Evolutionary conservation across 179 eudicot genomes (phyloP).

Genomic region (Dionaea muscipula): DNA sequence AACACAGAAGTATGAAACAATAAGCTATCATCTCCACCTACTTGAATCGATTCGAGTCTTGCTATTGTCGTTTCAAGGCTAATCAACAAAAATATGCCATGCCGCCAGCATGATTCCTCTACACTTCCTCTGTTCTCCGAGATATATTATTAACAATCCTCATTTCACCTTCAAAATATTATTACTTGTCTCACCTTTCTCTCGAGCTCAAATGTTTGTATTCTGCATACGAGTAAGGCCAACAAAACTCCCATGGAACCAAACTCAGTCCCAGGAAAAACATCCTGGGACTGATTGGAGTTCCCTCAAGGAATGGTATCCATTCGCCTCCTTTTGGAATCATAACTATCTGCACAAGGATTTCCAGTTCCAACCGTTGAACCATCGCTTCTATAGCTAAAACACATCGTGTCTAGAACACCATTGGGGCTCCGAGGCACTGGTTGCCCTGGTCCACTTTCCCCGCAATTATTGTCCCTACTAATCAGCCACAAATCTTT

Average conservation of each 20-base stretch:
- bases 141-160: not conserved
- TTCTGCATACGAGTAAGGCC: not conserved
- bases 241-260: not conserved
- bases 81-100: no score
- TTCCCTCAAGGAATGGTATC: not conserved
- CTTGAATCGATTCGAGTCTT: no score
- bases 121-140: no score
- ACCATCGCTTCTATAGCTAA: slow-evolving; percentile 28
- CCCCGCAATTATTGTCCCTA: not conserved
- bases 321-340: slow-evolving; percentile 17
- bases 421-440: slow-evolving; percentile 30
- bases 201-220: not conserved
- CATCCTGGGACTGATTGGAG: not conserved
- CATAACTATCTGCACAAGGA: slow-evolving; percentile 16
- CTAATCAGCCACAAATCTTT: slow-evolving; percentile 21
- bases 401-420: slow-evolving; percentile 31
- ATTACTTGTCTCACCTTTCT: not conserved
- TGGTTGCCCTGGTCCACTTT: slow-evolving; percentile 5
- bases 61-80: no score
- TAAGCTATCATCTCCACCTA: no score
- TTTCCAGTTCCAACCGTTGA: slow-evolving; percentile 14
- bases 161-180: not conserved
- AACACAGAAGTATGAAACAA: no score
- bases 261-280: not conserved
- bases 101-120: not conserved